phyloP scores from a whole-genome alignment of 805 yeast species.

The Naumovozyma castellii region DNA sequence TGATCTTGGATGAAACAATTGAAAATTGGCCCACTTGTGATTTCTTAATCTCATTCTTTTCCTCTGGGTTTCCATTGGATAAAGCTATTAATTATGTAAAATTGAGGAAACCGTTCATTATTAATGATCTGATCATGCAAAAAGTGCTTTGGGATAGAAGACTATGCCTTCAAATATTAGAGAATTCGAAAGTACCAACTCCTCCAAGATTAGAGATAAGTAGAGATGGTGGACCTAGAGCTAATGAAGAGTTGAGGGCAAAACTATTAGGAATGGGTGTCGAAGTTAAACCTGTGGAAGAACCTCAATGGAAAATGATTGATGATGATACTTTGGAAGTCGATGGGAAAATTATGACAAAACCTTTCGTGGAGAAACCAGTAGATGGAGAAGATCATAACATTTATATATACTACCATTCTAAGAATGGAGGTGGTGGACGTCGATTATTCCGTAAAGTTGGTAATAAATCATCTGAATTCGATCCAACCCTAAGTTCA shows the following conservation, averaged over 20 bases:
- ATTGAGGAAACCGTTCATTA: conserved; percentile 77
- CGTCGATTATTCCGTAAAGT: conserved; percentile 87
- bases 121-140: conserved; percentile 85
- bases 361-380: conserved; percentile 97
- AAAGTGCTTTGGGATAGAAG: conserved; percentile 97
- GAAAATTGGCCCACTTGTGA: conserved; percentile 99
- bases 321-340: conserved; percentile 78
- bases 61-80: conserved; percentile 92
- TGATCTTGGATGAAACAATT: conserved; percentile 80
- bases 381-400: conserved; percentile 99
- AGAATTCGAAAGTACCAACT: conserved; percentile 78
- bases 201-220: conserved; percentile 83
- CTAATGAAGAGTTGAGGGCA: conserved; percentile 55
- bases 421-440: conserved; percentile 94
- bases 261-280: conserved; percentile 58
- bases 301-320: conserved; percentile 78
- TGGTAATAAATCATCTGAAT: conserved; percentile 94
- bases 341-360: conserved; percentile 59
- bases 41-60: conserved; percentile 83
- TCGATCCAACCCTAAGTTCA: conserved; percentile 62
- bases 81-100: conserved; percentile 89
- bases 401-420: conserved; percentile 82
- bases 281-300: conserved; percentile 35
- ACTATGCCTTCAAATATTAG: conserved; percentile 67
- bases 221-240: conserved; percentile 93